These are phyloP conservation scores for Asclepias syriaca DNA, from an alignment of 257 asterid genomes.

Conservation along the genomic window DNA sequence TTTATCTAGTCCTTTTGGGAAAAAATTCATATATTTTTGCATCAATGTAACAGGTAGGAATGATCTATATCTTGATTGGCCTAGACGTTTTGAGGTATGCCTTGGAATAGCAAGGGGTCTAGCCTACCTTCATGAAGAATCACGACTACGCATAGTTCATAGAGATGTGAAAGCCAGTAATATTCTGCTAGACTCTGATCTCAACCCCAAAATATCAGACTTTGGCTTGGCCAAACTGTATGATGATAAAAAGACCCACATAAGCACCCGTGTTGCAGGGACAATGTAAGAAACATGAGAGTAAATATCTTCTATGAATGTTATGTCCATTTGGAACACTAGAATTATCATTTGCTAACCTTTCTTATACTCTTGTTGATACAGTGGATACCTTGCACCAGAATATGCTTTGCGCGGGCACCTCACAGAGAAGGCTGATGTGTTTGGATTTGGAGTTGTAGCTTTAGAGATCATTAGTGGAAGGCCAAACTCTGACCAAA, in stretches of 20 bases:
- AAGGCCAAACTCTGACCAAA: constrained; percentile 19
- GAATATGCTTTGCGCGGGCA: constrained; percentile 24
- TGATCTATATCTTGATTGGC: constrained; percentile 54
- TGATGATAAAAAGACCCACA: constrained; percentile 49
- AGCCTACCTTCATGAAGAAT: constrained; percentile 75
- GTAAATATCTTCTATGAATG: not conserved
- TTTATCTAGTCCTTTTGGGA: not conserved
- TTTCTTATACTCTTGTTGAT: not conserved
- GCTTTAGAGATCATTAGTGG: constrained; percentile 26
- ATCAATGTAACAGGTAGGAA: constrained; percentile 34
- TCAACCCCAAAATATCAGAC: constrained; percentile 67
- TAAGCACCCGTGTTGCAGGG: constrained; percentile 87
- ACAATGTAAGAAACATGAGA: constrained; percentile 49
- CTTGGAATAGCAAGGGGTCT: constrained; percentile 78
- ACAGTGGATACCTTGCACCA: constrained; percentile 23
- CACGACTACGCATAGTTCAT: constrained; percentile 60
- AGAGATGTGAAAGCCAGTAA: constrained; percentile 83
- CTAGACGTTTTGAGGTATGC: constrained; percentile 57
- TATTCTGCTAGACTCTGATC: constrained; percentile 61
- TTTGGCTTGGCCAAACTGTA: constrained; percentile 76
- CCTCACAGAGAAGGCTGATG: constrained; percentile 26
- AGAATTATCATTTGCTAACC: not conserved
- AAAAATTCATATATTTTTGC: not conserved
- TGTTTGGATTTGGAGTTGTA: constrained; percentile 24
- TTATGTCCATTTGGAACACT: not conserved